Base-by-base conservation (phyloP, 169 alveolate species). In the Plasmodium vivax region DNA sequence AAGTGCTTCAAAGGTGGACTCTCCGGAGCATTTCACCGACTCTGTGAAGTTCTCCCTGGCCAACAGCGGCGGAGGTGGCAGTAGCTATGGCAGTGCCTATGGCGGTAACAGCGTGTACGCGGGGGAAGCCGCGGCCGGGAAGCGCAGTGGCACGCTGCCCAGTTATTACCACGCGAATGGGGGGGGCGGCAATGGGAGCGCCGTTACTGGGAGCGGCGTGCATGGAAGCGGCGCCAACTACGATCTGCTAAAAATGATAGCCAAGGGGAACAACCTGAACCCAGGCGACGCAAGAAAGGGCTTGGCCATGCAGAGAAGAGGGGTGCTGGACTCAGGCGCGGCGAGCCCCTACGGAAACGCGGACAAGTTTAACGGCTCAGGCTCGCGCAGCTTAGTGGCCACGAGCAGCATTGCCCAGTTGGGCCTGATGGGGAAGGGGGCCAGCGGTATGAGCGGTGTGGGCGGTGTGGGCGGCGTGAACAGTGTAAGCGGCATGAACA, bases 261-360 rank as follows among this genome's bases (percentile, higher is more conserved):
- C 87, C 14, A 75, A 87, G 16, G 58, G 27, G 41, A 68, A 77
- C 32, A 75, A 38, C 27, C 43, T 87, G 47, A 71, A 56, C n/a
- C 30, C n/a, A 45, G 71, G 41, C 27, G 90, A 87, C 34, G 80
- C 72, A 4, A 80, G 51, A 41, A 90, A 90, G 23, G 51, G 19
- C 14, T 41, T 68, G 38, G 5, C 16, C n/a, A 30, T 68, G 77
- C 77, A 68, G 43, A 68, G 77, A 68, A 16, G 77, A 30, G 77
- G 38, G 8, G 41, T 68, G 3, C n/a, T 10, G 0, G 77, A 68
- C 38, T 19, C 38, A 19, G n/a, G 38, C n/a, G 19, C 38, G 27
- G 14, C 43, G n/a, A 68, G 0, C 38, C 16, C 77, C 14, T 23
- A 68, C 38, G 77, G 77, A 7, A 68, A 68, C 2, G 0, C 38